phyloP scores from a whole-genome alignment of 1,284 basidiomycete genomes.

The Apiotrichum domesticum region DNA sequence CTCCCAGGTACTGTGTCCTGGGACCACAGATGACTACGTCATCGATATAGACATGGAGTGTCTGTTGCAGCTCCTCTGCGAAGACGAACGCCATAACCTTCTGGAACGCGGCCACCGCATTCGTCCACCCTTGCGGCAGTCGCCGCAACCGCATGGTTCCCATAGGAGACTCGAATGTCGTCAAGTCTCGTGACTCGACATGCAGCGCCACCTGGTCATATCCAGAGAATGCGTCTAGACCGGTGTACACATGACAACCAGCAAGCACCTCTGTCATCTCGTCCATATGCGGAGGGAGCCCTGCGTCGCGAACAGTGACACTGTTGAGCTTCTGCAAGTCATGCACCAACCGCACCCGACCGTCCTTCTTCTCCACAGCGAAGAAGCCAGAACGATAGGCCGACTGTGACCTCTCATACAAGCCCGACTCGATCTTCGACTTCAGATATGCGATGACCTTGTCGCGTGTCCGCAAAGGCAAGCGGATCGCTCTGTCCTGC shows the following conservation, averaged over 20 bases:
- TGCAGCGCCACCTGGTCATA: conserved; percentile 9
- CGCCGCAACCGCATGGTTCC: conserved; percentile 7
- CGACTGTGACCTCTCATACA: conserved; percentile 8
- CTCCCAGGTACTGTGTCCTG: not conserved
- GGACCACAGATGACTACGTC: conserved; percentile 6
- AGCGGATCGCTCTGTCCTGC: conserved; percentile 1
- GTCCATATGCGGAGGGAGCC: conserved; percentile 8
- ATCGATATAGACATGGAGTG: conserved; percentile 5
- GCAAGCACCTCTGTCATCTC: conserved; percentile 11
- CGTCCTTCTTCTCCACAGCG: conserved; percentile 12
- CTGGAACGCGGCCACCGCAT: conserved; percentile 10
- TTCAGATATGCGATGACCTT: conserved; percentile 1
- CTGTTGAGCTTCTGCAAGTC: conserved; percentile 11
- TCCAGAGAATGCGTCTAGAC: conserved; percentile 9
- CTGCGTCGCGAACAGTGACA: conserved; percentile 6
- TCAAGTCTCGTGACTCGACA: conserved; percentile 2
- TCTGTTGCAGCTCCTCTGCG: conserved; percentile 1
- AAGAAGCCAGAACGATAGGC: conserved; percentile 6
- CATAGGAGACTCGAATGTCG: conserved; percentile 9
- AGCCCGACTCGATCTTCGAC: not conserved
- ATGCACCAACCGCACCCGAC: conserved; percentile 11
- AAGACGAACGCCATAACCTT: conserved; percentile 9
- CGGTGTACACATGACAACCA: conserved; percentile 7
- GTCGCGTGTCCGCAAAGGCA: conserved; percentile 1
- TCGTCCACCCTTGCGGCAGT: conserved; percentile 12